phyloP scores from a whole-genome alignment of 306 rosid genomes.

The Malus sylvestris region DNA sequence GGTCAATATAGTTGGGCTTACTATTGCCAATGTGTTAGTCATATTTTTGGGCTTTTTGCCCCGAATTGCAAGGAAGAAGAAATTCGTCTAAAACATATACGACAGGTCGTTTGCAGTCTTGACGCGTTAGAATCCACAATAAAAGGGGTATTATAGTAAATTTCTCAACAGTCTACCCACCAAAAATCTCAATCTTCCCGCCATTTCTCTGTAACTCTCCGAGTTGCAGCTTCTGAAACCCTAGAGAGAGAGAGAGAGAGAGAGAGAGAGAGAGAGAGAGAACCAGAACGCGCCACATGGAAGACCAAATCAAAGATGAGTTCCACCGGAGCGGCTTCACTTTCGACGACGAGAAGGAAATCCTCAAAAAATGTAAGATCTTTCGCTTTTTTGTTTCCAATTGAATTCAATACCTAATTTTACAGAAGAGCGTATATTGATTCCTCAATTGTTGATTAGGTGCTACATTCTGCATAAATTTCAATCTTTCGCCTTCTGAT shows the following conservation, averaged over 20 bases:
- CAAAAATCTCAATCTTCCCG: conserved; percentile 39
- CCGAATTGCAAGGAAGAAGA: neutral
- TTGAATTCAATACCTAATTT: neutral
- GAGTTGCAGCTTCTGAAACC: conserved; percentile 36
- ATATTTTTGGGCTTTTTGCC: neutral
- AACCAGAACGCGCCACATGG: conserved; percentile 40
- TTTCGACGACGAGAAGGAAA: conserved; percentile 64
- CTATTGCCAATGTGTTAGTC: neutral
- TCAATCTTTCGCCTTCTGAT: conserved; percentile 65
- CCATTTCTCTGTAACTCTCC: conserved; percentile 34
- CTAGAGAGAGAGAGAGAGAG: conserved; percentile 17
- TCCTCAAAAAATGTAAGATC: conserved; percentile 61
- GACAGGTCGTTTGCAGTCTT: neutral
- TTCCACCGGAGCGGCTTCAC: conserved; percentile 47
- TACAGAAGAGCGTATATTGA: neutral
- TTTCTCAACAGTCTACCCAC: neutral
- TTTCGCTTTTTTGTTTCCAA: neutral
- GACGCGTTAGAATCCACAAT: neutral
- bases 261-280: conserved; percentile 7
- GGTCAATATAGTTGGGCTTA: neutral
- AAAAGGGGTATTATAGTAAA: neutral
- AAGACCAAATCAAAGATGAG: conserved; percentile 63
- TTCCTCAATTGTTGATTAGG: conserved; percentile 30
- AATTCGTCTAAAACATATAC: neutral
- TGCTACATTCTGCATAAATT: conserved; percentile 62